Evolutionary conservation across 139 green algal genomes (phyloP), one percentile per base, ranked within the genome.

Genomic region (Chlamydomonas incerta): DNA sequence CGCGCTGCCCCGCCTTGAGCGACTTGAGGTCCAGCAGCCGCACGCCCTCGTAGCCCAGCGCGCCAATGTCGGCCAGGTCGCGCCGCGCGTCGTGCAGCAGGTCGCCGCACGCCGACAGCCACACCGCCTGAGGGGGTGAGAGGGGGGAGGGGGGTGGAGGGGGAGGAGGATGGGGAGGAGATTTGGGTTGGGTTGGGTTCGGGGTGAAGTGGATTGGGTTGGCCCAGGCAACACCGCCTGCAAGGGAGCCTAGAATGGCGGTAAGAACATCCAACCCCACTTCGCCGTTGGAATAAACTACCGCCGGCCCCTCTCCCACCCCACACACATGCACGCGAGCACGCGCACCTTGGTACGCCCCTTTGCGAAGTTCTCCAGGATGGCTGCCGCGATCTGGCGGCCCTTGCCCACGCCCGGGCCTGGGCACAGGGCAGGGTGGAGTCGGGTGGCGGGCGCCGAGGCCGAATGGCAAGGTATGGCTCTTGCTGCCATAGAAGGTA

Each of bases 391-490:
- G 73, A 98, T 94, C 66, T 95, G 94, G 1, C 95, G 87, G 2
- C 95, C 95, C 80, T 97, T 97, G 37, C 95, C 95, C 31, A 97
- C 92, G 20, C 94, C 94, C 9, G 94, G 91, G 15, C 92, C 87
- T 88, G 81, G 3, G 37, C 52, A 17, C 15, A 58, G 18, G 52
- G n/a, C n/a, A n/a, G n/a, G n/a, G n/a, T n/a, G n/a, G n/a, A n/a
- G n/a, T n/a, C n/a, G n/a, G n/a, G n/a, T n/a, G n/a, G n/a, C n/a
- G n/a, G n/a, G n/a, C n/a, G n/a, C n/a, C n/a, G n/a, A n/a, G n/a
- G n/a, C n/a, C n/a, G n/a, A n/a, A n/a, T n/a, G n/a, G n/a, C n/a
- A n/a, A n/a, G n/a, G n/a, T n/a, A n/a, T n/a, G n/a, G n/a, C n/a
- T n/a, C n/a, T n/a, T n/a, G n/a, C n/a, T n/a, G n/a, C n/a, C n/a